Evolutionary conservation across 1,139 yeast species (phyloP).

Genomic region (Protomyces inouyei): DNA sequence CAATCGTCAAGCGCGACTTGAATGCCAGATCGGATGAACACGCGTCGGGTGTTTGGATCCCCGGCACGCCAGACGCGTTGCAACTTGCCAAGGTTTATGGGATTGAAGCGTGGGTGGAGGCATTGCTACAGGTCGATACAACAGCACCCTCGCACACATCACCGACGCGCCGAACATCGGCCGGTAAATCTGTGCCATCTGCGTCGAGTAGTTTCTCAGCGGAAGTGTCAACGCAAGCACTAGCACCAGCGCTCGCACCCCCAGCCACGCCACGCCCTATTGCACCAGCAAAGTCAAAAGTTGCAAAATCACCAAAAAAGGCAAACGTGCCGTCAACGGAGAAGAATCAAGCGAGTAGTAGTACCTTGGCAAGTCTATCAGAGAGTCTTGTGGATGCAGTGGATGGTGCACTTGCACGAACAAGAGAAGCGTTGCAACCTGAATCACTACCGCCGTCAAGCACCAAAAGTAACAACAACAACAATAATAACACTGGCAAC

Average conservation of each 20-base stretch:
- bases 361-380: neutral
- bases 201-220: neutral
- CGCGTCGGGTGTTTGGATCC: conserved; percentile 28
- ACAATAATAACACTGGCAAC: neutral
- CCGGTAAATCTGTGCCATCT: neutral
- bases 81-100: conserved; percentile 25
- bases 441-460: neutral
- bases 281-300: neutral
- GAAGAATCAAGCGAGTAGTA: neutral
- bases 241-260: neutral
- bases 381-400: neutral
- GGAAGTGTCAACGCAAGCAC: neutral
- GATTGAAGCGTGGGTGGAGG: conserved; percentile 26
- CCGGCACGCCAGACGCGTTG: conserved; percentile 26
- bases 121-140: conserved; percentile 11
- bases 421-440: neutral
- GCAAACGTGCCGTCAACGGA: neutral
- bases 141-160: conserved; percentile 2
- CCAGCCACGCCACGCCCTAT: conserved; percentile 6
- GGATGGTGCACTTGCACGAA: neutral
- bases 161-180: neutral
- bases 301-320: neutral
- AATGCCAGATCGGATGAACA: conserved; percentile 22
- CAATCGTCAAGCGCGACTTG: conserved; percentile 11
- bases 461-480: neutral